phyloP scores from a whole-genome alignment of 805 yeast genomes.

The Starmerella ratchasimensis region DNA sequence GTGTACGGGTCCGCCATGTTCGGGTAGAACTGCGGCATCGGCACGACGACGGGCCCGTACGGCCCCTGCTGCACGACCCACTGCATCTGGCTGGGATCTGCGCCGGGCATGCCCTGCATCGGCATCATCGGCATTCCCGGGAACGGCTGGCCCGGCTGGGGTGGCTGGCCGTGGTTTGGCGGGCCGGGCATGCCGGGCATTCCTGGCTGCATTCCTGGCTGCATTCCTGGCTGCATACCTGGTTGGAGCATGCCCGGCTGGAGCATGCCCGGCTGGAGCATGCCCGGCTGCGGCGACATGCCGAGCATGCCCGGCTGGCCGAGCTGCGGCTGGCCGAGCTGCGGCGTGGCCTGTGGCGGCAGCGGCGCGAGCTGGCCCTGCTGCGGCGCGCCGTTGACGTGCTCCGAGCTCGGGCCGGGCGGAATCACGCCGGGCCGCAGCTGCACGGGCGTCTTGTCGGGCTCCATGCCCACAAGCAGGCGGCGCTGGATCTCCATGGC shows the following conservation, averaged over 20 bases:
- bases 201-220: no score
- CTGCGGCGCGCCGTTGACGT: not conserved
- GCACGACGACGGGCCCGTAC: constrained; percentile 18
- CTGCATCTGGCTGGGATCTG: constrained; percentile 3
- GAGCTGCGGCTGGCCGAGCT: not conserved
- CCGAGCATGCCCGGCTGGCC: not conserved
- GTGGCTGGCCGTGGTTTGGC: constrained; percentile 1
- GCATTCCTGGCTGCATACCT: no score
- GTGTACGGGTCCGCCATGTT: no score
- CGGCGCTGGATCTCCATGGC: no score
- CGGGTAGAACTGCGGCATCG: constrained; percentile 17
- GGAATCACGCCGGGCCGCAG: no score
- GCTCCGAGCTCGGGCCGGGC: not conserved
- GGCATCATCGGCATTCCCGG: no score
- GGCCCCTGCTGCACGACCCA: constrained; percentile 14
- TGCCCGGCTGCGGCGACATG: not conserved
- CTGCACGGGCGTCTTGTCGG: no score
- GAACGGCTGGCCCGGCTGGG: constrained; percentile 4
- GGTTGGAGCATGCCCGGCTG: not conserved
- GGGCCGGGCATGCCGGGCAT: no score
- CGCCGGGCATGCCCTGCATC: no score
- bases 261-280: not conserved
- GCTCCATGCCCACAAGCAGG: no score
- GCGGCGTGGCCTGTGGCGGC: constrained; percentile 2
- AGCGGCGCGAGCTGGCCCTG: constrained; percentile 1